Evolutionary conservation across 192 early-diverging fungal genomes (phyloP).

Genomic region (Backusella parvicylindrica): DNA sequence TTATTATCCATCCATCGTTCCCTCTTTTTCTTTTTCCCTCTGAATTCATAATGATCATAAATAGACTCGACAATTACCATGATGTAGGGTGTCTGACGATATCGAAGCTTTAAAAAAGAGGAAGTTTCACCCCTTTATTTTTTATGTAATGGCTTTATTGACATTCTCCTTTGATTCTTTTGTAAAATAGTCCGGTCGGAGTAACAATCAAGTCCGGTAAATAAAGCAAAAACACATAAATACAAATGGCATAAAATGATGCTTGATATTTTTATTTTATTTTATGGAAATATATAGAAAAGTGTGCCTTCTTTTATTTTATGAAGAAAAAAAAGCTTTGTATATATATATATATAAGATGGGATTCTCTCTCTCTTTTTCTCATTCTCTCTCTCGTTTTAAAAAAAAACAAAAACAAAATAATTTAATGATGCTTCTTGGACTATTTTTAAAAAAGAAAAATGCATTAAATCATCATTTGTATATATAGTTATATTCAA

Average conservation of each 20-base stretch:
- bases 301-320: too few relatives aligned
- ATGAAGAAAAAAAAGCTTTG: too few relatives aligned
- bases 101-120: neutral
- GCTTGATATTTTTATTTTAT: neutral
- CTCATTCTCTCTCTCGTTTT: neutral
- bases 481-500: neutral
- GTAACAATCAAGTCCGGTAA: neutral
- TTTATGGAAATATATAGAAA: too few relatives aligned
- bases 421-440: conserved; percentile 22
- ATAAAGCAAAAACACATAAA: too few relatives aligned
- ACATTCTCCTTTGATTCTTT: too few relatives aligned
- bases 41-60: too few relatives aligned
- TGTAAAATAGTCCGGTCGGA: neutral
- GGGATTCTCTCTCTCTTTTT: neutral
- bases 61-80: neutral
- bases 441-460: conserved; percentile 18
- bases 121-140: neutral
- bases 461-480: too few relatives aligned
- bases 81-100: neutral
- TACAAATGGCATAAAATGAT: neutral
- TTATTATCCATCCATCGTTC: too few relatives aligned
- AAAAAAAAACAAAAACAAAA: neutral
- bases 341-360: too few relatives aligned
- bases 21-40: neutral
- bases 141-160: neutral